phyloP scores from a whole-genome alignment of 768 basidiomycete species.

The Amanita exitialis region DNA sequence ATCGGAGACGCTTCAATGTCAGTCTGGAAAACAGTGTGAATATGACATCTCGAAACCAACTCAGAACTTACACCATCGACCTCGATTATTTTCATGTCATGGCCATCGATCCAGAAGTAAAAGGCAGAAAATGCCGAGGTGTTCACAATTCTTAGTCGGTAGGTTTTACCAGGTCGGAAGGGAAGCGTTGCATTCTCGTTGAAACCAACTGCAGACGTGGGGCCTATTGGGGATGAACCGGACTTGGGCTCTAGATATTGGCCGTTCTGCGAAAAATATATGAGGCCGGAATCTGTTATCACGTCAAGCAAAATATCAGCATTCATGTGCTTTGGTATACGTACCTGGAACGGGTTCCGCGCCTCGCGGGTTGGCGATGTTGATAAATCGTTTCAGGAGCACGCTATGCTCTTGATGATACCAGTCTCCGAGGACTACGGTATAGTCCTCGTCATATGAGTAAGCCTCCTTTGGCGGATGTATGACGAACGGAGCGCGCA shows the following conservation, averaged over 20 bases:
- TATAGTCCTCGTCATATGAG: slow-evolving; percentile 85
- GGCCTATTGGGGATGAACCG: slow-evolving; percentile 38
- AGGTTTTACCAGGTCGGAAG: slow-evolving; percentile 83
- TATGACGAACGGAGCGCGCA: slow-evolving; percentile 79
- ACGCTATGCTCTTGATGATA: slow-evolving; percentile 69
- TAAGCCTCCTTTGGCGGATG: slow-evolving; percentile 59
- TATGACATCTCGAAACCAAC: background rate
- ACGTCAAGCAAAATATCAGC: background rate
- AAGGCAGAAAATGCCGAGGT: slow-evolving; percentile 65
- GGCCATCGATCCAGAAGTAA: slow-evolving; percentile 86
- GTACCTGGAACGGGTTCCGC: slow-evolving; percentile 83
- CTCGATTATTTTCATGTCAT: slow-evolving; percentile 78
- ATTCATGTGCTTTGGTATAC: slow-evolving; percentile 5
- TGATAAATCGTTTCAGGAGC: slow-evolving; percentile 60
- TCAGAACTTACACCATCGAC: slow-evolving; percentile 58
- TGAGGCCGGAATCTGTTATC: slow-evolving; percentile 56
- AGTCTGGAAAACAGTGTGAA: slow-evolving; percentile 29
- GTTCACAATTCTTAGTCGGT: slow-evolving; percentile 83
- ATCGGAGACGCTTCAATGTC: slow-evolving; percentile 70
- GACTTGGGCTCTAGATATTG: slow-evolving; percentile 55
- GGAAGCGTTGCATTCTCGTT: slow-evolving; percentile 81
- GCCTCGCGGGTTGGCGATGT: slow-evolving; percentile 67
- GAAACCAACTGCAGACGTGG: slow-evolving; percentile 60
- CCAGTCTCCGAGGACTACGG: slow-evolving; percentile 84
- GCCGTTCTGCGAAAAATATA: slow-evolving; percentile 76